Evolutionary conservation across 1,284 basidiomycete species (phyloP).

Genomic region (Ganoderma multipileum): DNA sequence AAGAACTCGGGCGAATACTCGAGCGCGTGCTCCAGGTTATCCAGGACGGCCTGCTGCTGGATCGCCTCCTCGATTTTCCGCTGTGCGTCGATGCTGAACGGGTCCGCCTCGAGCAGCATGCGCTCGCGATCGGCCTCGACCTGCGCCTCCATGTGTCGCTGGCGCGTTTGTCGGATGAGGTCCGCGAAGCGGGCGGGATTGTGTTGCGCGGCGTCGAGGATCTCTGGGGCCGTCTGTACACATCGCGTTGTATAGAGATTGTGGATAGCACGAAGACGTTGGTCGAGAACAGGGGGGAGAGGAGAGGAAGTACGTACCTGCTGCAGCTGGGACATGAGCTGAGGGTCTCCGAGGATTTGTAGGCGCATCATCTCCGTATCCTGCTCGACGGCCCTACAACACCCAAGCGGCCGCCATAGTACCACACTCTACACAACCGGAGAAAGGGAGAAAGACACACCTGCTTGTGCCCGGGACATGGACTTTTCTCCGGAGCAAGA

Average conservation of each 20-base stretch:
- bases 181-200: conserved; percentile 79
- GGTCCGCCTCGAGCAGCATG: conserved; percentile 79
- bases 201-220: conserved; percentile 74
- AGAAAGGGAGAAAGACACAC: conserved; percentile 43
- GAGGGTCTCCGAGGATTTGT: conserved; percentile 85
- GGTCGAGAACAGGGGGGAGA: neutral
- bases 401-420: conserved; percentile 12
- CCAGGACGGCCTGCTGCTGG: conserved; percentile 86
- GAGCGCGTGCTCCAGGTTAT: conserved; percentile 92
- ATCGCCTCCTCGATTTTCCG: conserved; percentile 94
- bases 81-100: conserved; percentile 93
- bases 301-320: conserved; percentile 51
- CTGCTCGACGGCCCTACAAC: conserved; percentile 72
- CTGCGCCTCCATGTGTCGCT: conserved; percentile 57
- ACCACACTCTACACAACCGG: neutral
- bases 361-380: conserved; percentile 92
- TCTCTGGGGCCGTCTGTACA: conserved; percentile 75
- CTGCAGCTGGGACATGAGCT: conserved; percentile 78
- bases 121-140: conserved; percentile 68
- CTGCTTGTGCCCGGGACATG: conserved; percentile 66
- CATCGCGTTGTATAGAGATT: neutral
- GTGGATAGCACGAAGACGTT: neutral
- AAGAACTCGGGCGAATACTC: conserved; percentile 95
- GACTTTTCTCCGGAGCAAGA: conserved; percentile 70
- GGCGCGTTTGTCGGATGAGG: conserved; percentile 70